Conservation (phyloP, 179 eudicot genomes). For the Amaranthus tricolor region DNA sequence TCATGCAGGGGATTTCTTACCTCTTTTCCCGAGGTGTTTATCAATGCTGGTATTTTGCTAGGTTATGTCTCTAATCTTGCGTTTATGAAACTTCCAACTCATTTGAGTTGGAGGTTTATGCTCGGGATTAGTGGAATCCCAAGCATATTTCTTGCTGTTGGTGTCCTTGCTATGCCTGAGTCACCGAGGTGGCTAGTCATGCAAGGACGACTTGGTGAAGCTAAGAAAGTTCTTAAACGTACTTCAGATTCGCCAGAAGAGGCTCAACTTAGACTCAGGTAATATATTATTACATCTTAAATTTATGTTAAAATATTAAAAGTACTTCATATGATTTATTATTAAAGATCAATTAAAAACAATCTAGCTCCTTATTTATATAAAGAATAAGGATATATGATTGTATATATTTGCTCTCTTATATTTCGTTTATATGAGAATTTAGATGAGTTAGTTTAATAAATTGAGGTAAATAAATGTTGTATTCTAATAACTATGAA, state of each 20-base stretch:
- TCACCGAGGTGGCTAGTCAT: conserved; percentile 72
- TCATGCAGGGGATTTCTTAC: conserved; percentile 61
- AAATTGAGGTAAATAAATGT: too few species aligned
- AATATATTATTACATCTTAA: neutral
- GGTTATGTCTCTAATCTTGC: conserved; percentile 55
- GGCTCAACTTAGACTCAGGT: conserved; percentile 39
- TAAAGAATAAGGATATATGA: too few species aligned
- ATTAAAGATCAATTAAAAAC: too few species aligned
- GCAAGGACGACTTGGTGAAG: conserved; percentile 61
- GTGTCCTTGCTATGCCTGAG: conserved; percentile 69
- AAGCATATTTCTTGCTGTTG: conserved; percentile 44
- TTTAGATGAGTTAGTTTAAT: too few species aligned
- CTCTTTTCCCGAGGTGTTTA: conserved; percentile 73
- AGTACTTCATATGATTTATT: neutral
- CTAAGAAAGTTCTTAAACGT: conserved; percentile 42
- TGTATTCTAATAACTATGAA: too few species aligned
- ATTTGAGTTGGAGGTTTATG: conserved; percentile 67
- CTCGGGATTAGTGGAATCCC: conserved; percentile 68
- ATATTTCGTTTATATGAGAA: too few species aligned
- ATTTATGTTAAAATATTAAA: too few species aligned
- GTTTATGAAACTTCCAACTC: conserved; percentile 49
- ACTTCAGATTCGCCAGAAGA: conserved; percentile 64
- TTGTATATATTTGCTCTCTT: too few species aligned
- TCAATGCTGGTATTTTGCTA: conserved; percentile 50
- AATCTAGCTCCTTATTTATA: too few species aligned